These are phyloP conservation scores for Eucalyptus marginata DNA, from an alignment of 345 rosid species.

Conservation along the genomic window DNA sequence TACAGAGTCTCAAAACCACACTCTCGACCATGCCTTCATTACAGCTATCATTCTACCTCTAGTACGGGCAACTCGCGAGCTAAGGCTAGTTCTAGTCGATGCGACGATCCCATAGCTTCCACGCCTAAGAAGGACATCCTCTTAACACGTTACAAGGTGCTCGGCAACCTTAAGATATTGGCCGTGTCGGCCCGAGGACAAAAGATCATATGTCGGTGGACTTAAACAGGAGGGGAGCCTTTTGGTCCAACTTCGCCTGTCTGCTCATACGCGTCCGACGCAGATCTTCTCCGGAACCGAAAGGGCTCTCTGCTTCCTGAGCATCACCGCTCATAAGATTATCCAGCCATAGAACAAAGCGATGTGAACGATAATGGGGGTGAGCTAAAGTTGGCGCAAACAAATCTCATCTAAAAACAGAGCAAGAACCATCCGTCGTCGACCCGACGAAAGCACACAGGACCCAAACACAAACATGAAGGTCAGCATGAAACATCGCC, in stretches of 20 bases:
- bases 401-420: not conserved
- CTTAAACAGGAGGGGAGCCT: conserved; percentile 70
- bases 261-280: conserved; percentile 74
- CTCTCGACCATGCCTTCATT: not conserved
- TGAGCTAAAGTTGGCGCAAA: not conserved
- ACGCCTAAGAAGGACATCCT: not conserved
- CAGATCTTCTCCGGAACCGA: conserved; percentile 69
- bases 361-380: not conserved
- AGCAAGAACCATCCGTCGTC: not conserved
- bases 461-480: not conserved
- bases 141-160: not conserved
- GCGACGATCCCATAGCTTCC: not conserved
- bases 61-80: not conserved
- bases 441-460: not conserved
- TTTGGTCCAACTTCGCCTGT: conserved; percentile 54
- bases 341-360: not conserved
- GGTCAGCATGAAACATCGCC: not conserved
- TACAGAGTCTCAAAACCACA: not conserved
- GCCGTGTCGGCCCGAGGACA: not conserved
- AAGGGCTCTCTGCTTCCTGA: conserved; percentile 71
- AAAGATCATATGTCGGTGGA: conserved; percentile 47
- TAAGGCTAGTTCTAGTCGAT: not conserved
- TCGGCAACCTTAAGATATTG: not conserved
- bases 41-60: not conserved
- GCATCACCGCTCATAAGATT: not conserved